phyloP scores from a whole-genome alignment of 306 rosid genomes.

The Arachis hypogaea region DNA sequence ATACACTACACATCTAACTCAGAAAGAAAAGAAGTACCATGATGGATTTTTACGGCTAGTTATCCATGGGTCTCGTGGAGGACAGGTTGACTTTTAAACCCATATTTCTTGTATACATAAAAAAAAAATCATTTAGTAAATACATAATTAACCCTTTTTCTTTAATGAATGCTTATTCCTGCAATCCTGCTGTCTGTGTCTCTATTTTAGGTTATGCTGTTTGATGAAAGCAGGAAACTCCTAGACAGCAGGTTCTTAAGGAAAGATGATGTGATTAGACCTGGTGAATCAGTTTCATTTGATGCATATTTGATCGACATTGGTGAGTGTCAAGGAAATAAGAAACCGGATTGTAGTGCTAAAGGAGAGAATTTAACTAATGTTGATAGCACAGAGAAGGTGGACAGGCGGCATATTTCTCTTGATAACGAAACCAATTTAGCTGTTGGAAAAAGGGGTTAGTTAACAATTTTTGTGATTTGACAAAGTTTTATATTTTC shows the following conservation, averaged over 20 bases:
- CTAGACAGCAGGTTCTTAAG: slow-evolving; percentile 70
- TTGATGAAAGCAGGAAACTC: slow-evolving; percentile 62
- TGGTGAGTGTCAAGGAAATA: slow-evolving; percentile 59
- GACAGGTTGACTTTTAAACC: slow-evolving; percentile 60
- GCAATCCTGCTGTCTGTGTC: slow-evolving; percentile 24
- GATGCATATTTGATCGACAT: slow-evolving; percentile 74
- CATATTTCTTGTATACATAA: slow-evolving; percentile 11
- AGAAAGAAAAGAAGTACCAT: slow-evolving; percentile 86
- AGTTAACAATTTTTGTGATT: slow-evolving; percentile 29
- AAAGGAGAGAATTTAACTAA: slow-evolving; percentile 35
- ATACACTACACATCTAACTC: slow-evolving; percentile 80
- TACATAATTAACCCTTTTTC: neutral
- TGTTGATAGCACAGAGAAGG: slow-evolving; percentile 38
- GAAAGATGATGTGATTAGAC: slow-evolving; percentile 62
- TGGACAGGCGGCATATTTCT: slow-evolving; percentile 47
- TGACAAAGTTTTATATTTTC: slow-evolving; percentile 3
- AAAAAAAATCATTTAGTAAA: slow-evolving; percentile 5
- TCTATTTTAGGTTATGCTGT: slow-evolving; percentile 63
- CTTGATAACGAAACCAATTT: slow-evolving; percentile 32
- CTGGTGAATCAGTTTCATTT: slow-evolving; percentile 65
- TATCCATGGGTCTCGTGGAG: slow-evolving; percentile 55
- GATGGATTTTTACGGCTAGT: slow-evolving; percentile 69
- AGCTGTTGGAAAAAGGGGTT: slow-evolving; percentile 51
- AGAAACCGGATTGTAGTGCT: slow-evolving; percentile 48
- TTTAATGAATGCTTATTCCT: slow-evolving; percentile 27